These are phyloP conservation scores for Calonectria naviculata DNA, from an alignment of 2,329 filamentous ascomycete species.

Conservation along the genomic window DNA sequence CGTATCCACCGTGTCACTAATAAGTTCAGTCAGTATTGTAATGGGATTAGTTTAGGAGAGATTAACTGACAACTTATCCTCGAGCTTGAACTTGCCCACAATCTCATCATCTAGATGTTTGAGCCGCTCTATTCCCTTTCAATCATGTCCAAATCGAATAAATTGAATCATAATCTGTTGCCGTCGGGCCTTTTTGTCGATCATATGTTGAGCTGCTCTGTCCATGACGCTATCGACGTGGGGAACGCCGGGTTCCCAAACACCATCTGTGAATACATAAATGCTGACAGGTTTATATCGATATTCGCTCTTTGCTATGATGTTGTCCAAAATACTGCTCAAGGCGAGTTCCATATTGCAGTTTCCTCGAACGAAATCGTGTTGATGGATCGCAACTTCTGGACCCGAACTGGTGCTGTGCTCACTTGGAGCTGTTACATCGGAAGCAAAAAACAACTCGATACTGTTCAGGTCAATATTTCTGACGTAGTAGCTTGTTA, in stretches of 20 bases:
- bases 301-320: neutral
- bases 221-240: neutral
- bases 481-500: constrained; percentile 12
- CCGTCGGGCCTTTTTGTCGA: fast-evolving
- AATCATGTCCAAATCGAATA: constrained; percentile 5
- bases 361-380: neutral
- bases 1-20: constrained; percentile 19
- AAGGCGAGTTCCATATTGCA: constrained; percentile 8
- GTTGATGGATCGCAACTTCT: neutral
- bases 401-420: neutral
- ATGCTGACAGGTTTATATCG: constrained; percentile 7
- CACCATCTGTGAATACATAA: constrained; percentile 14
- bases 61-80: neutral
- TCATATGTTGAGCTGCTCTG: neutral
- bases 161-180: constrained; percentile 22
- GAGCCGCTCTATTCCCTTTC: neutral
- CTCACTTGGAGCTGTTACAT: neutral
- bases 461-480: neutral
- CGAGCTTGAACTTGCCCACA: neutral
- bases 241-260: neutral
- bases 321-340: neutral
- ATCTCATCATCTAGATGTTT: constrained; percentile 6
- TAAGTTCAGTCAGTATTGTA: neutral
- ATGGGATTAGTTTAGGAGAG: neutral
- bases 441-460: constrained; percentile 5